These are phyloP conservation scores for Chalaropsis ovoidea DNA, from an alignment of 2,329 filamentous ascomycete species.

Conservation along the genomic window DNA sequence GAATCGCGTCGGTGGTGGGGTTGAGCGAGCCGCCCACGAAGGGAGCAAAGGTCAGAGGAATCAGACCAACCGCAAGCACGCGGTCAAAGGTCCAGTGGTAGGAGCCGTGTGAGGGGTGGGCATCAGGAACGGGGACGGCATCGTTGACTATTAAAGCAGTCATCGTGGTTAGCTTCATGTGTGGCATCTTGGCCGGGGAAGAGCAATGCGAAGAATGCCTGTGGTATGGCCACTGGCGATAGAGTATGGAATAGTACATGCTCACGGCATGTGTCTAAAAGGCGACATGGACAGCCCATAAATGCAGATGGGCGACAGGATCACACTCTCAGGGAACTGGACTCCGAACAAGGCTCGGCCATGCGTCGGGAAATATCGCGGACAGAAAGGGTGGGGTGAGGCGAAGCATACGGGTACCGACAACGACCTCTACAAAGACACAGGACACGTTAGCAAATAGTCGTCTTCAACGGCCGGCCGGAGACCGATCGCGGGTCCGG, in stretches of 20 bases:
- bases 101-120: slow-evolving; percentile 73
- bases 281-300: not conserved
- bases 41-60: slow-evolving; percentile 80
- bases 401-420: slow-evolving; percentile 56
- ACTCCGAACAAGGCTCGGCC: slow-evolving; percentile 6
- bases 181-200: not conserved
- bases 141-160: slow-evolving; percentile 60
- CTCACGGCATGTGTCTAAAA: not conserved
- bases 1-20: slow-evolving; percentile 73
- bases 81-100: slow-evolving; percentile 99
- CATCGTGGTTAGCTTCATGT: slow-evolving; percentile 18
- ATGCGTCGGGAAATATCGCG: slow-evolving; percentile 1
- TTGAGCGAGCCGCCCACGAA: slow-evolving; percentile 89
- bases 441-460: slow-evolving; percentile 36
- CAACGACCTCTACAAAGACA: slow-evolving; percentile 51
- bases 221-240: slow-evolving; percentile 12
- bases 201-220: not conserved
- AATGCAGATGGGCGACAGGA: not conserved
- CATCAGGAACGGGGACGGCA: slow-evolving; percentile 60
- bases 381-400: not conserved
- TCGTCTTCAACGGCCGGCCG: not conserved
- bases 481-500: not conserved
- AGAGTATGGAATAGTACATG: not conserved
- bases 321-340: not conserved
- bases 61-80: slow-evolving; percentile 64